Percentiles rank a stretch among this genome's conserved stretches.
These are phyloP conservation scores for Erodium moschatum DNA, from an alignment of 441 rosid genomes.

Conservation along the genomic window DNA sequence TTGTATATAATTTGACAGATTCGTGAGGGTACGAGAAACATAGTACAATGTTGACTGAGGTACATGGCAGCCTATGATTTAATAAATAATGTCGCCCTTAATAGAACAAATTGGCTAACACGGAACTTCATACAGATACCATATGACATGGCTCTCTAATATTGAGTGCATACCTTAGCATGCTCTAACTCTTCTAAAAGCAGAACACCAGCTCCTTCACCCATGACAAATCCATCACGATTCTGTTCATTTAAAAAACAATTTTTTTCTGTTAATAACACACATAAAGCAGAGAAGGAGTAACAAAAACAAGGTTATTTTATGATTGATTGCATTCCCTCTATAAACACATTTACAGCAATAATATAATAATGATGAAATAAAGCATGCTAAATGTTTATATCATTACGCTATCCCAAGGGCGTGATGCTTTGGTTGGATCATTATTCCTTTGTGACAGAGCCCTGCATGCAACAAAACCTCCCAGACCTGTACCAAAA, in stretches of 20 bases:
- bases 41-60: not conserved
- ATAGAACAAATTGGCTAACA: not conserved
- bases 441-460: slow-evolving; percentile 79
- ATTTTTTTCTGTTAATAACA: too few species aligned
- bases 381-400: not conserved
- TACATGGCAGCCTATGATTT: not conserved
- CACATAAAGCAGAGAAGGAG: too few species aligned
- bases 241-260: slow-evolving; percentile 31
- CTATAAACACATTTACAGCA: not conserved
- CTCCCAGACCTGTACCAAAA: slow-evolving; percentile 71
- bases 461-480: slow-evolving; percentile 84
- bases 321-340: not conserved
- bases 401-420: slow-evolving; percentile 72
- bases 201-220: slow-evolving; percentile 96
- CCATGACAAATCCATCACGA: slow-evolving; percentile 97
- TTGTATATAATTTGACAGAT: not conserved
- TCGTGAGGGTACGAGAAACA: not conserved
- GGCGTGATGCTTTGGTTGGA: slow-evolving; percentile 92
- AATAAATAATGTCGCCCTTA: slow-evolving; percentile 2
- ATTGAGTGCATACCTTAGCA: slow-evolving; percentile 56
- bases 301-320: too few species aligned
- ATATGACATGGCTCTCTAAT: slow-evolving; percentile 10
- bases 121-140: slow-evolving; percentile 2
- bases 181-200: slow-evolving; percentile 92
- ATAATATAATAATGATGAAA: not conserved